Evolutionary conservation across 345 rosid species (phyloP).

Genomic region (Alliaria petiolata): DNA sequence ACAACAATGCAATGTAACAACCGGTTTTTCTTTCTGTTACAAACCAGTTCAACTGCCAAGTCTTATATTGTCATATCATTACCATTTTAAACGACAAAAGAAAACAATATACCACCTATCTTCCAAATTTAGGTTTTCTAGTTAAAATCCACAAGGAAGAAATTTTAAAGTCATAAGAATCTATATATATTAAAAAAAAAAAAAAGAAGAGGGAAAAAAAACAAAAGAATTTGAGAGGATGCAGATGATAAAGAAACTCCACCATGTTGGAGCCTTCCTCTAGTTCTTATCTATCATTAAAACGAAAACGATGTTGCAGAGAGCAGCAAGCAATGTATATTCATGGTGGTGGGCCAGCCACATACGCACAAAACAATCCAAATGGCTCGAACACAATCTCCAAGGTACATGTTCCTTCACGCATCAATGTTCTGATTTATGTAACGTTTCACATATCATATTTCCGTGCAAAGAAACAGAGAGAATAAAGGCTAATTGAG

Average conservation of each 20-base stretch:
- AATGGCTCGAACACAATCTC: conserved; percentile 79
- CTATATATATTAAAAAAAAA: not conserved
- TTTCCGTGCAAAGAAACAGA: not conserved
- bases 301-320: conserved; percentile 52
- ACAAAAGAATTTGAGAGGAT: not conserved
- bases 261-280: not conserved
- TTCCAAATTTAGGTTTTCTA: conserved; percentile 22
- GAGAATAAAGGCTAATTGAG: not conserved
- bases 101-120: conserved; percentile 6
- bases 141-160: conserved; percentile 1
- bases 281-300: not conserved
- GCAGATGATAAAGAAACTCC: not conserved
- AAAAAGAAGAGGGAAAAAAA: not conserved
- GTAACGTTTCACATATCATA: not conserved
- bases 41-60: conserved; percentile 18
- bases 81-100: not conserved
- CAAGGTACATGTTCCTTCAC: conserved; percentile 42
- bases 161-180: not conserved
- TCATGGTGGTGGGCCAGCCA: conserved; percentile 99
- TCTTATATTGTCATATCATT: conserved; percentile 10
- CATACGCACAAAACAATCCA: conserved; percentile 77
- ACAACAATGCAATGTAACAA: not conserved
- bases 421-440: not conserved
- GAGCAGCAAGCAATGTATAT: conserved; percentile 78
- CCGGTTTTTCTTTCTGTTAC: not conserved